A percentile compares a stretch with the other conserved stretches of the same genome.
Conservation (phyloP, 305 asterid genomes). For the Rubia peregrina region DNA sequence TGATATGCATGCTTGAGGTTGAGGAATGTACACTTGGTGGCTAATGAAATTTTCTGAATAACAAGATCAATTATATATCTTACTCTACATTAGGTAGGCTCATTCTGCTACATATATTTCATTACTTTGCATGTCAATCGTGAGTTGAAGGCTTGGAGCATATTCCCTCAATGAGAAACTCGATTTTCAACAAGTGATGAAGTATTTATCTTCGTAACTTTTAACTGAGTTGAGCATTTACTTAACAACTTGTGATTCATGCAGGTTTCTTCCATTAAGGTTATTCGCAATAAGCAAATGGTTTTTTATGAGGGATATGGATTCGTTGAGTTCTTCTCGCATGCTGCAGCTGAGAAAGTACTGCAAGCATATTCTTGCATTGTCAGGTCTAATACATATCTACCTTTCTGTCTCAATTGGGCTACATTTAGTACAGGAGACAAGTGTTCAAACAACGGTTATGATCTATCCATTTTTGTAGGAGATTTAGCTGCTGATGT, state of each 20-base stretch:
- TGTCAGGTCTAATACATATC: constrained; percentile 76
- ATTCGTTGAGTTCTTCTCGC: constrained; percentile 78
- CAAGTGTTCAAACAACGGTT: constrained; percentile 66
- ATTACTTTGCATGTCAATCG: background rate
- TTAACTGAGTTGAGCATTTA: background rate
- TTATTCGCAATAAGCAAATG: constrained; percentile 91
- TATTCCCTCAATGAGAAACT: background rate
- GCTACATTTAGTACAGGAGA: constrained; percentile 97
- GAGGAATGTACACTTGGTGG: background rate
- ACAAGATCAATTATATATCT: background rate
- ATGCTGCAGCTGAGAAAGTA: constrained; percentile 75
- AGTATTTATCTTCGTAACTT: background rate
- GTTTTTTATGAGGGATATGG: constrained; percentile 93
- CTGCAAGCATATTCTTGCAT: constrained; percentile 51
- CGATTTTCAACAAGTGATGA: background rate
- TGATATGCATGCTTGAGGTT: background rate
- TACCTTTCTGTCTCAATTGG: constrained; percentile 86
- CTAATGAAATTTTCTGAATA: background rate
- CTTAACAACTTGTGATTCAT: constrained; percentile 8
- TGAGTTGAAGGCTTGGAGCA: background rate
- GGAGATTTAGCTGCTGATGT: constrained; percentile 98
- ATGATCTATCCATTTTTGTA: constrained; percentile 86
- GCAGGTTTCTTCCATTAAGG: constrained; percentile 84
- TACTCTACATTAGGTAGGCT: background rate
- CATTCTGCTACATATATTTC: background rate